These are phyloP conservation scores for Neopestalotiopsis sp. DNA, from an alignment of 2,329 filamentous ascomycete species.

Conservation along the genomic window DNA sequence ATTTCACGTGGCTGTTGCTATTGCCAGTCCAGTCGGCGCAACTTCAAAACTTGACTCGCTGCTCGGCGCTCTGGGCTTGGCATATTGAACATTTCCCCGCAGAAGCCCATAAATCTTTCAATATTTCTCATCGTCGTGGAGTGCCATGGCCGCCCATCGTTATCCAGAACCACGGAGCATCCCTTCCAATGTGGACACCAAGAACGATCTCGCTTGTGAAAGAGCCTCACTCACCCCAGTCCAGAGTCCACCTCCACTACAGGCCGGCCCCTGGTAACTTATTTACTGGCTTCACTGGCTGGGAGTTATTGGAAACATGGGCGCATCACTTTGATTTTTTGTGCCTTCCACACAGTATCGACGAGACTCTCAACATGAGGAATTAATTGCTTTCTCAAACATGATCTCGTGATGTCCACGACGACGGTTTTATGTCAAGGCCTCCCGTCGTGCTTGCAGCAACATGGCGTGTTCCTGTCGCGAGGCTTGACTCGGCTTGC, in stretches of 20 bases:
- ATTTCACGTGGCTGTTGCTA: background rate
- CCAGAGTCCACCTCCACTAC: background rate
- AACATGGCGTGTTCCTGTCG: too few species aligned
- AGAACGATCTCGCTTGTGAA: constrained; percentile 4
- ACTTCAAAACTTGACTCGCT: background rate
- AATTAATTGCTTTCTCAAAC: background rate
- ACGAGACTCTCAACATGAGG: background rate
- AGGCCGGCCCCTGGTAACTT: background rate
- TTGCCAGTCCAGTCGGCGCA: background rate
- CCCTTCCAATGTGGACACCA: background rate
- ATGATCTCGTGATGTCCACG: background rate
- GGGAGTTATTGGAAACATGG: background rate
- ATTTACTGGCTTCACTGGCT: background rate
- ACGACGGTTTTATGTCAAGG: background rate
- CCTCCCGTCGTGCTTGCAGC: background rate
- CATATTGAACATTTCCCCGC: constrained; percentile 6
- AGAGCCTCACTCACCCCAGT: constrained; percentile 9
- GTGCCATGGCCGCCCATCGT: constrained; percentile 1
- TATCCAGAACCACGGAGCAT: background rate
- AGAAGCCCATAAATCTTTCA: constrained; percentile 8
- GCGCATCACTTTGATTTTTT: background rate
- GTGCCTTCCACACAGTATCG: background rate
- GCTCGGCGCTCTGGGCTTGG: background rate
- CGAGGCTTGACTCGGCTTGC: too few species aligned
- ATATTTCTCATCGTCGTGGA: constrained; percentile 6